A percentile compares a stretch with the other conserved stretches of the same genome.
Conservation (phyloP, 495 filamentous ascomycete species). For the Aspergillus nidulans region DNA sequence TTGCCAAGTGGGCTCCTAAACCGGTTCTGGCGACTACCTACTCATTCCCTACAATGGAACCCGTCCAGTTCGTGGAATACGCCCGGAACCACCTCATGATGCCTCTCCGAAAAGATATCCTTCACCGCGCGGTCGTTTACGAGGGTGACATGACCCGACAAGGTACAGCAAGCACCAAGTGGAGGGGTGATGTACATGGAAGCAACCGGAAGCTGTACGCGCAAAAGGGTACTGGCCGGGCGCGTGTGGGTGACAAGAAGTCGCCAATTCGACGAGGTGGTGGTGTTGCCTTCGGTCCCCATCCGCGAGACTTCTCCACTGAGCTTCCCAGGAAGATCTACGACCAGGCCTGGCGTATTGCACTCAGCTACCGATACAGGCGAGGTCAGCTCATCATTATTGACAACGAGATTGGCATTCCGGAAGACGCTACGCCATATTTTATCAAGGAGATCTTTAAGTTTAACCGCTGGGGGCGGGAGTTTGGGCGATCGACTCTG, state of each 20-base stretch:
- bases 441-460: conserved; percentile 62
- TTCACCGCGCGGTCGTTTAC: conserved; percentile 88
- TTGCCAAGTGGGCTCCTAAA: conserved; percentile 25
- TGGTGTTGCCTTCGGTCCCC: conserved; percentile 80
- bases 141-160: conserved; percentile 86
- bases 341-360: conserved; percentile 92
- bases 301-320: conserved; percentile 83
- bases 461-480: conserved; percentile 66
- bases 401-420: conserved; percentile 64
- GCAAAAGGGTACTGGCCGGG: conserved; percentile 81
- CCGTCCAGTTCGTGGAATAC: conserved; percentile 72
- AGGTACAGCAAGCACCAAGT: conserved; percentile 83
- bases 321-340: conserved; percentile 85
- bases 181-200: conserved; percentile 77
- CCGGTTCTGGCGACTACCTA: conserved; percentile 77
- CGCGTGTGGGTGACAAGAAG: conserved; percentile 74
- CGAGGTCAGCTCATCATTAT: conserved; percentile 83
- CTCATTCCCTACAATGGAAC: conserved; percentile 86
- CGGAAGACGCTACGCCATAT: conserved; percentile 46
- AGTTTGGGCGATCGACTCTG: conserved; percentile 68
- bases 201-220: conserved; percentile 68
- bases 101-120: conserved; percentile 83
- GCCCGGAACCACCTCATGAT: conserved; percentile 75
- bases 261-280: conserved; percentile 82
- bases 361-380: conserved; percentile 83